phyloP scores from a whole-genome alignment of 2,329 filamentous ascomycete genomes.

The Lasiodiplodia gonubiensis region DNA sequence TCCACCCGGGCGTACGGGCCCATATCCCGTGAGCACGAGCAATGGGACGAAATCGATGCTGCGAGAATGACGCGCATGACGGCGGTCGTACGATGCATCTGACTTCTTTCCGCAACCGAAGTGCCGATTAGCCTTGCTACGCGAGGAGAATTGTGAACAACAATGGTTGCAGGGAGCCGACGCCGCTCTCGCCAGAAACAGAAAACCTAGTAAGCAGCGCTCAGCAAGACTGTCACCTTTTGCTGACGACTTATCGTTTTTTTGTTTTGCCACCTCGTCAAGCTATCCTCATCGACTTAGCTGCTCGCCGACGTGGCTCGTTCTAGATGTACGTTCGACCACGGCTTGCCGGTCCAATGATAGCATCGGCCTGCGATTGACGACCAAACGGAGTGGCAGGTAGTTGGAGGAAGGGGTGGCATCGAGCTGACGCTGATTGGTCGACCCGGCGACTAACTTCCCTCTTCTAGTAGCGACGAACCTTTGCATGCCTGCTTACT shows the following conservation, averaged over 20 bases:
- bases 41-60: not conserved
- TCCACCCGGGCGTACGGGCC: not conserved
- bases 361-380: not conserved
- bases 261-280: not conserved
- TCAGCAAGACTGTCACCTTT: not conserved
- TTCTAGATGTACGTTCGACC: not conserved
- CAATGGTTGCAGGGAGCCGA: not conserved
- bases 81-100: constrained; percentile 13
- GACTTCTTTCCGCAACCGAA: constrained; percentile 5
- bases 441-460: constrained; percentile 6
- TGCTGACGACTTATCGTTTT: not conserved
- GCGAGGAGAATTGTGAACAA: not conserved
- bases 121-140: not conserved
- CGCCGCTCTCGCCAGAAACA: not conserved
- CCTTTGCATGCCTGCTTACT: not conserved
- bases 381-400: not conserved
- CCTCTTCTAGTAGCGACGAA: not conserved
- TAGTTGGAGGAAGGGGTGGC: not conserved
- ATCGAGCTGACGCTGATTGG: constrained; percentile 6
- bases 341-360: not conserved
- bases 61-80: not conserved
- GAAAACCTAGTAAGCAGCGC: not conserved
- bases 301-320: not conserved
- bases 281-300: not conserved
- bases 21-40: constrained; percentile 8